These are phyloP conservation scores for Verticillium alfalfae DNA, from an alignment of 2,329 filamentous ascomycete species.

Conservation along the genomic window DNA sequence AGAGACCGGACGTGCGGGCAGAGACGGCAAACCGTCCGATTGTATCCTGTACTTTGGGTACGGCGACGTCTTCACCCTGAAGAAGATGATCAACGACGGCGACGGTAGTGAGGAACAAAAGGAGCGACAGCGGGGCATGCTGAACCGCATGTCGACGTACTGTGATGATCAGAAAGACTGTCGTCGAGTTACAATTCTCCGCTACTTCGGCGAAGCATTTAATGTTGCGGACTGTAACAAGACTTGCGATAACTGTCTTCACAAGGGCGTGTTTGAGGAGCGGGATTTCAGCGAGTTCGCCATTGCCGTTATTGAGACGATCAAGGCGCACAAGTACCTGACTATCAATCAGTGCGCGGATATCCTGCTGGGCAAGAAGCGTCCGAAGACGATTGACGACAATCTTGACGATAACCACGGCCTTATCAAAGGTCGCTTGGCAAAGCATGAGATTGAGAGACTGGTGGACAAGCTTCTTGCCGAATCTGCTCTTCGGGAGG, in stretches of 20 bases:
- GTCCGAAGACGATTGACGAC: constrained; percentile 48
- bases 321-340: constrained; percentile 55
- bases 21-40: constrained; percentile 80
- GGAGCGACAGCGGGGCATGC: constrained; percentile 76
- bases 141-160: constrained; percentile 77
- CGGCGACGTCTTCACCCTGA: constrained; percentile 66
- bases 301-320: constrained; percentile 62
- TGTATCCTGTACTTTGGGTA: constrained; percentile 90
- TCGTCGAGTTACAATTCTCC: constrained; percentile 78
- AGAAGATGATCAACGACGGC: constrained; percentile 76
- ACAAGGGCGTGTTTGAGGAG: constrained; percentile 62
- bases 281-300: constrained; percentile 76
- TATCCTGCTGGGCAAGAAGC: constrained; percentile 67
- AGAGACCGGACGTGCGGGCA: constrained; percentile 89
- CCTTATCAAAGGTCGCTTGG: constrained; percentile 57
- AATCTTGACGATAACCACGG: constrained; percentile 59
- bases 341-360: constrained; percentile 81
- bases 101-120: constrained; percentile 76
- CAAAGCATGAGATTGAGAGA: constrained; percentile 72
- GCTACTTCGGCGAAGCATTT: constrained; percentile 92
- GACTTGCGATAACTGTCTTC: constrained; percentile 86
- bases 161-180: constrained; percentile 89
- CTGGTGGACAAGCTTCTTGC: constrained; percentile 73
- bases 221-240: constrained; percentile 62
- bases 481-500: constrained; percentile 68